phyloP scores from a whole-genome alignment of 2,329 filamentous ascomycete species.

The Zarea fungicola region DNA sequence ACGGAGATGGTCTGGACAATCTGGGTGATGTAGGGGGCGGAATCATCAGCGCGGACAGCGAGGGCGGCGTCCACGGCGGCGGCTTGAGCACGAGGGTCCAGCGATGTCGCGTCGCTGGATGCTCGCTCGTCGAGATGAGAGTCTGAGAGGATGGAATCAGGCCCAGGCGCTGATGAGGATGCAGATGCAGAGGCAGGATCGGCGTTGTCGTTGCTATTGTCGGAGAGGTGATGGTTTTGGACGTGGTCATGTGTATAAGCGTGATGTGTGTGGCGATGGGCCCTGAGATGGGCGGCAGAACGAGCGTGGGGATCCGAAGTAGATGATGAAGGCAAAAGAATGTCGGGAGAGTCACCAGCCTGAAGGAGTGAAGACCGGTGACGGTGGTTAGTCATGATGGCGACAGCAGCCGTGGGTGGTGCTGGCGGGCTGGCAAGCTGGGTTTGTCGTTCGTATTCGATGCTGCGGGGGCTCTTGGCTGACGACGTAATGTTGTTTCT shows the following conservation, averaged over 20 bases:
- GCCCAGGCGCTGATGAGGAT: conserved; percentile 18
- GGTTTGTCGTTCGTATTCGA: conserved; percentile 20
- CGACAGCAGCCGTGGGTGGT: conserved; percentile 20
- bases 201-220: conserved; percentile 19
- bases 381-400: conserved; percentile 30
- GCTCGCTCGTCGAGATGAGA: conserved; percentile 12
- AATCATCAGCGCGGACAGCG: conserved; percentile 3
- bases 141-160: conserved; percentile 23
- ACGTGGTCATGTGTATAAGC: conserved; percentile 16
- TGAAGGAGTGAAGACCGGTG: conserved; percentile 35
- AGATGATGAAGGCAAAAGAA: conserved; percentile 14
- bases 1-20: conserved; percentile 52
- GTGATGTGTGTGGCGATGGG: conserved; percentile 17
- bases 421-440: conserved; percentile 10
- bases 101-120: conserved; percentile 12
- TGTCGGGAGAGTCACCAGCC: conserved; percentile 22
- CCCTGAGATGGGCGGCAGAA: conserved; percentile 18
- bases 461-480: conserved; percentile 15
- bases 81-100: conserved; percentile 17
- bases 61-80: conserved; percentile 15
- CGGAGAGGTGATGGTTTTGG: conserved; percentile 22
- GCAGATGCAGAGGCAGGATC: not conserved
- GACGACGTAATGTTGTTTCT: conserved; percentile 17
- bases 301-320: conserved; percentile 23
- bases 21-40: conserved; percentile 32